Evolutionary conservation across 1,284 basidiomycete genomes (phyloP).

Genomic region (Cutaneotrichosporon spelunceum): DNA sequence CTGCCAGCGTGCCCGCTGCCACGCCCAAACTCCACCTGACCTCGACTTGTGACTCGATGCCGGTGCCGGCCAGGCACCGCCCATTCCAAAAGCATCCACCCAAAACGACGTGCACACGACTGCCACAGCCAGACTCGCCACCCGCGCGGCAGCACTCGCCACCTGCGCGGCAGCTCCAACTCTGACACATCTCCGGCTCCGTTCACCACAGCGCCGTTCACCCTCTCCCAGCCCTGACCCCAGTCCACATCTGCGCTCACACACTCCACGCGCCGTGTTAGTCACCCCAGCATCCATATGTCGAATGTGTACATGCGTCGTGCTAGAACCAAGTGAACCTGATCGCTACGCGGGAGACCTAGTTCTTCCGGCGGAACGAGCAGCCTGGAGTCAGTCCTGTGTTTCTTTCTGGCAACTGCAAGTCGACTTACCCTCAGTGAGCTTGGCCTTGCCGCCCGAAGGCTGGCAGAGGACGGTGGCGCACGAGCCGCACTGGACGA

Average conservation of each 20-base stretch:
- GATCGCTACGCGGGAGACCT: slow-evolving; percentile 26
- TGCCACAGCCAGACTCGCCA: neutral
- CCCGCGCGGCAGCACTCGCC: too few species aligned
- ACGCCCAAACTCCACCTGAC: neutral
- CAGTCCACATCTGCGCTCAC: neutral
- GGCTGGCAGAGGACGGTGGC: slow-evolving; percentile 95
- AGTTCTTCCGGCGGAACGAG: slow-evolving; percentile 55
- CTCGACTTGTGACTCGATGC: neutral
- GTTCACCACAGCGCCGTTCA: too few species aligned
- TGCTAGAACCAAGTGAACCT: slow-evolving; percentile 27
- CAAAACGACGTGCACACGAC: neutral
- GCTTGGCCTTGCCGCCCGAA: slow-evolving; percentile 95
- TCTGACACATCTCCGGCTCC: too few species aligned
- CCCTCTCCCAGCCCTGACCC: neutral
- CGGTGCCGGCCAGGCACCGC: slow-evolving; percentile 5
- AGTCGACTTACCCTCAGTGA: slow-evolving; percentile 91
- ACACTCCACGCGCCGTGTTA: neutral
- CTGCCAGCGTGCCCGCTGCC: too few species aligned
- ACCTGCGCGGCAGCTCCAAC: too few species aligned
- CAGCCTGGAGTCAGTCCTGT: slow-evolving; percentile 43
- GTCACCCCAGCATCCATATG: slow-evolving; percentile 11
- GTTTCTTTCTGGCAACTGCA: neutral
- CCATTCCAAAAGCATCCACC: neutral
- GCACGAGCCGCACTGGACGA: slow-evolving; percentile 76
- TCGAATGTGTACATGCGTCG: slow-evolving; percentile 31